These are phyloP conservation scores for Pleurotus tuoliensis DNA, from an alignment of 768 basidiomycete species.

Conservation along the genomic window DNA sequence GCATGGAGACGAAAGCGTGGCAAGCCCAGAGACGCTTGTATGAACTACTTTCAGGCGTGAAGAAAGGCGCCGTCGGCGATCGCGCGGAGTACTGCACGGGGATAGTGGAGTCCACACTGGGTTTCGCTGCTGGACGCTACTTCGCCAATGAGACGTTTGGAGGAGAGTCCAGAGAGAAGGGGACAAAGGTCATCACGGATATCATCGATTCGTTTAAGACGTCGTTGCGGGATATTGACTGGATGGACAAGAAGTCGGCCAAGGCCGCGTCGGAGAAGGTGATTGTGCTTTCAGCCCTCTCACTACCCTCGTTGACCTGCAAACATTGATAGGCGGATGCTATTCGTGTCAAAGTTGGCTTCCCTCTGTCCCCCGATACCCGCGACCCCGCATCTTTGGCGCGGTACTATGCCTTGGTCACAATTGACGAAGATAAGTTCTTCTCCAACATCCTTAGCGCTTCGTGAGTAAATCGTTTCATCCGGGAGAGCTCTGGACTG, in stretches of 20 bases:
- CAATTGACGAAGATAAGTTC: slow-evolving; percentile 65
- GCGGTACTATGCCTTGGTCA: slow-evolving; percentile 69
- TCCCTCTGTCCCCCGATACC: slow-evolving; percentile 84
- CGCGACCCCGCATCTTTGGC: slow-evolving; percentile 62
- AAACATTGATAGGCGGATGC: slow-evolving; percentile 56
- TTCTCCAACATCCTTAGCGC: slow-evolving; percentile 81
- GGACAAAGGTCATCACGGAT: slow-evolving; percentile 81
- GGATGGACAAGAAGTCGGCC: slow-evolving; percentile 90
- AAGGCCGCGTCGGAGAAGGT: slow-evolving; percentile 84
- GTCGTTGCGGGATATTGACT: slow-evolving; percentile 69
- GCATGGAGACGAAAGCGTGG: slow-evolving; percentile 74
- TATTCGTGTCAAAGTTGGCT: slow-evolving; percentile 90
- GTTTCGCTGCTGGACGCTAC: slow-evolving; percentile 87
- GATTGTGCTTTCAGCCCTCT: slow-evolving; percentile 7
- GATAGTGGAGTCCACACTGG: slow-evolving; percentile 67
- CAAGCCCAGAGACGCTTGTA: slow-evolving; percentile 65
- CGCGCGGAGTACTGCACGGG: slow-evolving; percentile 81
- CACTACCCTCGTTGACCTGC: slow-evolving; percentile 3
- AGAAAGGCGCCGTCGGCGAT: slow-evolving; percentile 81
- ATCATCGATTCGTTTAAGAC: slow-evolving; percentile 81
- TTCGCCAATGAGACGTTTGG: slow-evolving; percentile 85
- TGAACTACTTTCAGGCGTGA: slow-evolving; percentile 77
- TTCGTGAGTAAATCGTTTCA: slow-evolving; percentile 27
- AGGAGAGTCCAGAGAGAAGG: slow-evolving; percentile 74
- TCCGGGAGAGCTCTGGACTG: not conserved